Evolutionary conservation across 306 rosid genomes (phyloP).

Genomic region (Sicyos edulis): DNA sequence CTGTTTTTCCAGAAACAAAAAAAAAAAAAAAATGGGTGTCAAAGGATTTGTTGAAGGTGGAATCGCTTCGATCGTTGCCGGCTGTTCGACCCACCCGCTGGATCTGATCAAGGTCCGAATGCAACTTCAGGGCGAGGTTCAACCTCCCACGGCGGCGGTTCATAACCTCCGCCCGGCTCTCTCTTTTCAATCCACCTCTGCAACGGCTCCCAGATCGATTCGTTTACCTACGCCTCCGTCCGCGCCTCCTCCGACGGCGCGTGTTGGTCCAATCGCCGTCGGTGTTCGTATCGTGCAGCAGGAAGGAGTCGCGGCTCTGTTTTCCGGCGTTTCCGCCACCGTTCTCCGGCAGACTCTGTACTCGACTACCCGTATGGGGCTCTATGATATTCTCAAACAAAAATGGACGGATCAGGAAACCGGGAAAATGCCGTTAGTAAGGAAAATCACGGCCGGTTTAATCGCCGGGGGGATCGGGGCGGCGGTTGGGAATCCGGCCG

Average conservation of each 20-base stretch:
- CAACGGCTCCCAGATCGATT: background rate
- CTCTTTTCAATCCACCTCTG: constrained; percentile 4
- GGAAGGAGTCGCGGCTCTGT: constrained; percentile 14
- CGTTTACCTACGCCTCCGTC: background rate
- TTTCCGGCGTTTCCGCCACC: constrained; percentile 17
- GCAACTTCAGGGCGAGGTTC: constrained; percentile 18
- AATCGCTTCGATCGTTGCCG: constrained; percentile 14
- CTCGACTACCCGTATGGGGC: constrained; percentile 16
- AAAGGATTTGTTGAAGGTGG: constrained; percentile 21
- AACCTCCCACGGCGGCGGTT: background rate
- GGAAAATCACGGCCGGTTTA: constrained; percentile 53
- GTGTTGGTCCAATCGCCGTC: constrained; percentile 16
- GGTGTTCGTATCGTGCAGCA: constrained; percentile 14
- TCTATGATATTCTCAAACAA: constrained; percentile 29
- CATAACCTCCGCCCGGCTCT: constrained; percentile 12
- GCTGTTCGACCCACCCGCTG: constrained; percentile 18
- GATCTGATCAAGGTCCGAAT: constrained; percentile 9
- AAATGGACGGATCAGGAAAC: constrained; percentile 51
- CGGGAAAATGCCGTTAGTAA: constrained; percentile 33
- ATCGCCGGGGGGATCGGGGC: constrained; percentile 73
- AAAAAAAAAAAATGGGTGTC: constrained; percentile 5
- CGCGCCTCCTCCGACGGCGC: background rate
- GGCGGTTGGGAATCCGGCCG: constrained; percentile 80
- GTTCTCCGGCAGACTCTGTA: constrained; percentile 17
- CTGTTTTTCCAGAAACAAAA: background rate